These are phyloP conservation scores for Backusella luteola DNA, from an alignment of 192 early-diverging fungal species.

Conservation along the genomic window DNA sequence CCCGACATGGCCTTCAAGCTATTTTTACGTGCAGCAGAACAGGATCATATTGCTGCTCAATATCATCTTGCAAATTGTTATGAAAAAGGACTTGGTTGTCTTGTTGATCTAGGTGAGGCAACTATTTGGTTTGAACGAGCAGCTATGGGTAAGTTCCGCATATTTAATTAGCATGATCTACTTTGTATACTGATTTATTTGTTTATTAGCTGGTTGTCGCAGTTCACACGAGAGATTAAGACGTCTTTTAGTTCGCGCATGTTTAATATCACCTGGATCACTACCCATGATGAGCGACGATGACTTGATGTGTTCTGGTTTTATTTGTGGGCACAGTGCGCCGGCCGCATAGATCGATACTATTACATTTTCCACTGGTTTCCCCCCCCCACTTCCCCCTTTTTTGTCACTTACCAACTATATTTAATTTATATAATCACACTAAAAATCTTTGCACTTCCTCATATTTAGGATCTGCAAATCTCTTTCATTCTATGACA, in stretches of 20 bases:
- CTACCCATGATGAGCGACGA: slow-evolving; percentile 9
- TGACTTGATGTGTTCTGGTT: slow-evolving; percentile 17
- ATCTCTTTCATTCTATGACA: neutral
- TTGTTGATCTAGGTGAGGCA: slow-evolving; percentile 24
- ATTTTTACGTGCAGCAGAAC: slow-evolving; percentile 60
- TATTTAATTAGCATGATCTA: neutral
- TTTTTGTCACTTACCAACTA: neutral
- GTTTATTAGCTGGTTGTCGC: slow-evolving; percentile 21
- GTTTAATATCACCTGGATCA: slow-evolving; percentile 25
- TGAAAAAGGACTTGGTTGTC: slow-evolving; percentile 41
- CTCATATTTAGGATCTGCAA: neutral
- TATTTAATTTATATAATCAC: neutral
- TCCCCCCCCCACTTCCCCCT: slow-evolving; percentile 7
- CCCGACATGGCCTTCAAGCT: slow-evolving; percentile 48
- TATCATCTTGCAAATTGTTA: slow-evolving; percentile 51
- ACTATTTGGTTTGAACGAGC: slow-evolving; percentile 36
- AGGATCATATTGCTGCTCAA: slow-evolving; percentile 60
- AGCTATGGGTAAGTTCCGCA: slow-evolving; percentile 19
- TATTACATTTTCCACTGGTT: slow-evolving; percentile 12
- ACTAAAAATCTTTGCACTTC: neutral
- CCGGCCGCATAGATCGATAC: slow-evolving; percentile 31
- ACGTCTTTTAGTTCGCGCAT: slow-evolving; percentile 28
- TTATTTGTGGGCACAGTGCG: slow-evolving; percentile 31
- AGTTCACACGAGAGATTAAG: slow-evolving; percentile 31
- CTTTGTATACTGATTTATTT: neutral